phyloP scores from a whole-genome alignment of 768 basidiomycete genomes.

The Psilocybe cyanescens region DNA sequence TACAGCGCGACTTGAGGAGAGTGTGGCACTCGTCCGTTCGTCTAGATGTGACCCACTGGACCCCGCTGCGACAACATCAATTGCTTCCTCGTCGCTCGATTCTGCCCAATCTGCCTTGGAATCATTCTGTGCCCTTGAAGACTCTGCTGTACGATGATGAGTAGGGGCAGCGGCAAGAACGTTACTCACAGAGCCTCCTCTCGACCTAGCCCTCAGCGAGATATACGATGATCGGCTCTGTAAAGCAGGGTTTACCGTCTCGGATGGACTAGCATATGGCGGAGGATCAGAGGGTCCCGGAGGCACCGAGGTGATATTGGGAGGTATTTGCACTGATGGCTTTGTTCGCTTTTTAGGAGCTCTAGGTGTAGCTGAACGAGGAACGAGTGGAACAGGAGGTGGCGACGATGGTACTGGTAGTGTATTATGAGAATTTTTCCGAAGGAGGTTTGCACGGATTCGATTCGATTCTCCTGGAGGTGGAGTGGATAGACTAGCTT shows the following conservation, averaged over 20 bases:
- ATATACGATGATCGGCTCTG: constrained; percentile 45
- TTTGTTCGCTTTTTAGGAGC: constrained; percentile 36
- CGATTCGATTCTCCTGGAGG: constrained; percentile 38
- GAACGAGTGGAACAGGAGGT: constrained; percentile 40
- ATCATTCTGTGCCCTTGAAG: constrained; percentile 42
- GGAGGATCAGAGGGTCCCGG: constrained; percentile 62
- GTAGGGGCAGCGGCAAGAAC: constrained; percentile 55
- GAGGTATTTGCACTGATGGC: constrained; percentile 30
- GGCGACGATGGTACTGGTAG: constrained; percentile 32
- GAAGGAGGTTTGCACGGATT: constrained; percentile 33
- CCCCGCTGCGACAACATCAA: constrained; percentile 80
- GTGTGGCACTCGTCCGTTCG: constrained; percentile 75
- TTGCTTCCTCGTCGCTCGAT: constrained; percentile 87
- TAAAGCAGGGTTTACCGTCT: constrained; percentile 35
- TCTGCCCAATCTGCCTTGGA: constrained; percentile 73
- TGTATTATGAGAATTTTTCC: constrained; percentile 43
- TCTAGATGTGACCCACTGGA: constrained; percentile 83
- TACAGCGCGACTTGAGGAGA: constrained; percentile 34
- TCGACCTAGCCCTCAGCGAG: constrained; percentile 47
- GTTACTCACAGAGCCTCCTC: constrained; percentile 60
- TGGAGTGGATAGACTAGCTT: constrained; percentile 54
- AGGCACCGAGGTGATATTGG: constrained; percentile 19
- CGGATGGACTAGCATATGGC: constrained; percentile 53
- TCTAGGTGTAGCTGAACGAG: constrained; percentile 45
- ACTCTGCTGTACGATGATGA: constrained; percentile 37